Percentiles rank a stretch among this genome's conserved stretches.
phyloP scores from a whole-genome alignment of 2,329 filamentous ascomycete genomes.

The Dryadomyces quercivorus region DNA sequence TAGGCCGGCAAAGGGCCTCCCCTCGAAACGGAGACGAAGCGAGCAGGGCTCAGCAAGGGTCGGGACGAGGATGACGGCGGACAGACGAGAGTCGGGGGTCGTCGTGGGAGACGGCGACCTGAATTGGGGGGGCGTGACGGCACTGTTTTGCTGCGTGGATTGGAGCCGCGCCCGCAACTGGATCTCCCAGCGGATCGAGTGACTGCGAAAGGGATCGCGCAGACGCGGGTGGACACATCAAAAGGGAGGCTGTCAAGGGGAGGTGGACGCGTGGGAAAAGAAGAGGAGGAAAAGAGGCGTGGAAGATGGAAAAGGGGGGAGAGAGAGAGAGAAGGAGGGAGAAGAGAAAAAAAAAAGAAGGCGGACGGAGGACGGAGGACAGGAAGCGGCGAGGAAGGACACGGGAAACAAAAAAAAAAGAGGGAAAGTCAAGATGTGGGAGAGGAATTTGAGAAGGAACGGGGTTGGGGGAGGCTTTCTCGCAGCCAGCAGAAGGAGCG shows the following conservation, averaged over 20 bases:
- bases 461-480: constrained; percentile 1
- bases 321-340: no score
- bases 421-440: constrained; percentile 8
- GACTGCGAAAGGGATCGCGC: constrained; percentile 11
- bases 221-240: constrained; percentile 11
- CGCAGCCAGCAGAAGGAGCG: not conserved
- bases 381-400: not conserved
- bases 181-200: constrained; percentile 10
- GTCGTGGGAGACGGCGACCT: not conserved
- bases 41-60: not conserved
- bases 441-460: constrained; percentile 7
- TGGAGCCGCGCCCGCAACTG: constrained; percentile 12
- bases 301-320: not conserved
- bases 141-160: constrained; percentile 5
- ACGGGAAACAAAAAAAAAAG: constrained; percentile 1
- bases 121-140: not conserved
- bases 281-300: not conserved
- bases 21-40: not conserved
- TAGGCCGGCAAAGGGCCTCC: not conserved
- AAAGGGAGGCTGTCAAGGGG: constrained; percentile 6
- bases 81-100: not conserved
- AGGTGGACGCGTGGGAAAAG: not conserved
- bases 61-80: not conserved
- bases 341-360: not conserved
- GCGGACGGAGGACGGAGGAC: not conserved